Evolutionary conservation across 805 yeast species (phyloP), one percentile per base, ranked within the genome.

Genomic region (Yueomyces sp.): DNA sequence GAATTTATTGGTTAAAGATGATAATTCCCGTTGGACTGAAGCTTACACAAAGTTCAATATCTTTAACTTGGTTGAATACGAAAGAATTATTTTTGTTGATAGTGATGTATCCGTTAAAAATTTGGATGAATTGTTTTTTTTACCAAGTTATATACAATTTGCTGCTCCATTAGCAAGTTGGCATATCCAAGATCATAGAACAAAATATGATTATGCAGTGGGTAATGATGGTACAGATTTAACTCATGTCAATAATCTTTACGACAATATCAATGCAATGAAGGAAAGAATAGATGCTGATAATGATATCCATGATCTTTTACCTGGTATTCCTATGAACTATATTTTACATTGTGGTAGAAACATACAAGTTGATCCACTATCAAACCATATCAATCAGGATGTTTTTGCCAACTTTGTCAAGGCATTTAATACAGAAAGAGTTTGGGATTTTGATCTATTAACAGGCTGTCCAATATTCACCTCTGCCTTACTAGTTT

Each of bases 41-140:
- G 70, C 79, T 44, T 72, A 74, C 49, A 76, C 81, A 1, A 79
- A 79, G 51, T 60, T 79, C 30, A 62, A 68, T 47, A 68, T 74
- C 0, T 79, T 79, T 53, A 65, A 69, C 43, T 66, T 67, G 50
- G 57, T 63, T 0, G 67, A 72, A 34, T 79, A 66, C 52, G 73
- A 75, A 28, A 57, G 81, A 40, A 54, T 79, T 19, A 67, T 79
- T 11, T 77, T 69, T 53, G 56, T 79, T 50, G 85, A 79, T 55
- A 67, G 78, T 7, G 85, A 79, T 59, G 69, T 79, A 3, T 45
- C 67, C 49, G 50, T 76, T 11, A 19, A 28, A 6, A 56, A 67
- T 37, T 46, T 76, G 51, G 80, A 76, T 56, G 78, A 74, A 46
- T 52, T 74, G 37, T 74, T 76, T 49, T 69, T 73, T 46, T 37